Evolutionary conservation across 1,139 yeast genomes (phyloP), one percentile per base, ranked within the genome.

Genomic region (Lodderomyces jiufengensis): DNA sequence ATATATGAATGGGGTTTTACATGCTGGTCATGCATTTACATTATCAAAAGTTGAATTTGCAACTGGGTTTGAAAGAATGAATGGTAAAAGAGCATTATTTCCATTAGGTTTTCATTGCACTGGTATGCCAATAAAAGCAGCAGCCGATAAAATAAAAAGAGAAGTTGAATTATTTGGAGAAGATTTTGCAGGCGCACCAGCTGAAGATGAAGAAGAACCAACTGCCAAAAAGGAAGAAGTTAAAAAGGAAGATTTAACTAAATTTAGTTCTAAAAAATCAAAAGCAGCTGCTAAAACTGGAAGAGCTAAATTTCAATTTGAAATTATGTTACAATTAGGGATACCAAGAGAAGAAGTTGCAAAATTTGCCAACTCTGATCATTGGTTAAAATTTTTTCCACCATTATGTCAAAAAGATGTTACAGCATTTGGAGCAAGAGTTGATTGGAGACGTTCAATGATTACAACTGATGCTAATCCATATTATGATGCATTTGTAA

Each of bases 51-150:
- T 80, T 36, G 99, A 94, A 62, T 94, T 84, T 60, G 84, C 94
- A 37, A 74, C 86, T 40, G 97, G 98, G 39, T 94, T 84, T 56
- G 96, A 92, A 66, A 80, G 97, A 64, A 84, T 94, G 92, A 74
- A 76, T 54, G 97, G 97, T 47, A 87, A 84, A 64, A 77, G 84
- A 52, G 96, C 97, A 24, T 70, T 92, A 45, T 92, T 87, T 67
- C 98, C 99, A 35, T 74, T 94, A 43, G 99, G 98, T 37, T 92
- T 92, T 81, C 99, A 92, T 65, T 94, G 98, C 75, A 92, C 98
- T 30, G 99, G 99, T 72, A 84, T 92, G 97, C 98, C 99, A 40
- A 94, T 92, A 60, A 84, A 80, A 68, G 92, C 98, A 12, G 78
- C 96, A 54, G 98, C 99, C 33, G 99, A 92, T 65, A 92, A 92